A percentile compares a stretch with the other conserved stretches of the same genome.
phyloP scores from a whole-genome alignment of 2,329 filamentous ascomycete species.

The Metarhizium rileyi region DNA sequence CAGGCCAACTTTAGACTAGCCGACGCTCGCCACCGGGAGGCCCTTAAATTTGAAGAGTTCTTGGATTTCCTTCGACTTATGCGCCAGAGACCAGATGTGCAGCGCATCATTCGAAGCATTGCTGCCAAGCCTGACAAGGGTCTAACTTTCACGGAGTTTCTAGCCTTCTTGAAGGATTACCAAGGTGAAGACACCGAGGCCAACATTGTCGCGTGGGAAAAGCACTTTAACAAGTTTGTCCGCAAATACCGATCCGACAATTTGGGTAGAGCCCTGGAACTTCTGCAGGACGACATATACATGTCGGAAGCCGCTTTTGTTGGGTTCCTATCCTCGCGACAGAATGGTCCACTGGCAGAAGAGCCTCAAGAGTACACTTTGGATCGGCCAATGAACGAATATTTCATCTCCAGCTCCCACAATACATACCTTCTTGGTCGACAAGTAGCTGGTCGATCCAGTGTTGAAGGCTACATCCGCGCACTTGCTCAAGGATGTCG shows the following conservation, averaged over 20 bases:
- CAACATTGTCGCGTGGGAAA: constrained; percentile 58
- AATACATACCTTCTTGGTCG: constrained; percentile 93
- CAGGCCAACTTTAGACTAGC: constrained; percentile 65
- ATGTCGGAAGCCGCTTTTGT: constrained; percentile 77
- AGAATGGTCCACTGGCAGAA: constrained; percentile 58
- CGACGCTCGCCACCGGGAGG: constrained; percentile 53
- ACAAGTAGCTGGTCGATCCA: constrained; percentile 82
- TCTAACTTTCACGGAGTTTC: constrained; percentile 64
- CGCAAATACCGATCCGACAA: constrained; percentile 45
- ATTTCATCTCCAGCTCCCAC: constrained; percentile 97
- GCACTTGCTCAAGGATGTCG: constrained; percentile 83
- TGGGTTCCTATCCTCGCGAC: constrained; percentile 63
- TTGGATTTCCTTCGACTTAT: constrained; percentile 72
- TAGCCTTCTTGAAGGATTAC: constrained; percentile 60
- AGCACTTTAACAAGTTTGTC: constrained; percentile 60
- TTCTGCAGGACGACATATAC: constrained; percentile 33
- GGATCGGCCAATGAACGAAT: constrained; percentile 84
- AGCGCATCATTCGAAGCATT: constrained; percentile 57
- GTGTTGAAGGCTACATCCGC: constrained; percentile 88
- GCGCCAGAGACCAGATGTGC: constrained; percentile 76
- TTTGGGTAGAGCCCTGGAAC: constrained; percentile 31
- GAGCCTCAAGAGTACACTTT: constrained; percentile 54
- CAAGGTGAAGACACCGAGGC: constrained; percentile 69
- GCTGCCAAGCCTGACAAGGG: constrained; percentile 50
- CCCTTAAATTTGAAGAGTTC: constrained; percentile 72